Percentiles rank a stretch among this genome's conserved stretches.
Evolutionary conservation across 2,329 filamentous ascomycete species (phyloP).

Genomic region (Fusarium sacchari): DNA sequence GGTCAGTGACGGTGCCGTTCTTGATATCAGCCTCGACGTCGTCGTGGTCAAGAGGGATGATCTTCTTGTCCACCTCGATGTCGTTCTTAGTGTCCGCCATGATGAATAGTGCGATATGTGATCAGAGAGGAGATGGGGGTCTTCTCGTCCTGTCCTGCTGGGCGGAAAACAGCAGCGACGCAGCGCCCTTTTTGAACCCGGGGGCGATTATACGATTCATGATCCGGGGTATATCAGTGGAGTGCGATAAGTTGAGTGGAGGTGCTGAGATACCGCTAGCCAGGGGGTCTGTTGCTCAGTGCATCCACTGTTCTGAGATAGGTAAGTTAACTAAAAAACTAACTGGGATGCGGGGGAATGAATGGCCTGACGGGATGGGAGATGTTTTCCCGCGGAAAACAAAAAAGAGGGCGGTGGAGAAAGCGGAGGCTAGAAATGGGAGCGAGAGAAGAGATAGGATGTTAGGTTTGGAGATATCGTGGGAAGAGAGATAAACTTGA

Average conservation of each 20-base stretch:
- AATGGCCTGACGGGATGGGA: slow-evolving; percentile 6
- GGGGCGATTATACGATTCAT: slow-evolving; percentile 29
- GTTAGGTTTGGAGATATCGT: slow-evolving; percentile 21
- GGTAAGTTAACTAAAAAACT: not conserved
- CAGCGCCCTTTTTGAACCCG: slow-evolving; percentile 31
- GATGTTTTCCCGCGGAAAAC: slow-evolving; percentile 30
- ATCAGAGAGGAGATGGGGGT: not conserved
- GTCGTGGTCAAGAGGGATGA: slow-evolving; percentile 25
- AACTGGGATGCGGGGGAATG: slow-evolving; percentile 17
- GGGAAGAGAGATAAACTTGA: slow-evolving; percentile 4
- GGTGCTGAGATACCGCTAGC: slow-evolving; percentile 33
- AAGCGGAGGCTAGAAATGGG: slow-evolving; percentile 21
- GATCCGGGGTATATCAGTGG: slow-evolving; percentile 38
- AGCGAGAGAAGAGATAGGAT: slow-evolving; percentile 31
- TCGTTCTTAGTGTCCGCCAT: slow-evolving; percentile 37
- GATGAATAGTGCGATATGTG: not conserved
- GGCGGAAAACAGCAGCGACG: not conserved
- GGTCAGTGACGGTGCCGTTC: slow-evolving; percentile 34
- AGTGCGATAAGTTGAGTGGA: slow-evolving; percentile 20
- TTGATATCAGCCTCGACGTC: slow-evolving; percentile 42
- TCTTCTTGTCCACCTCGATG: slow-evolving; percentile 37
- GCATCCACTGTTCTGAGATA: slow-evolving; percentile 4
- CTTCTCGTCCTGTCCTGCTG: slow-evolving; percentile 1
- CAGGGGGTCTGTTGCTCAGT: not conserved
- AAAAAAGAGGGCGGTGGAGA: slow-evolving; percentile 1